Percentiles rank a stretch among this genome's conserved stretches.
phyloP scores from a whole-genome alignment of 768 basidiomycete species.

The Cystofilobasidium bisporidii region DNA sequence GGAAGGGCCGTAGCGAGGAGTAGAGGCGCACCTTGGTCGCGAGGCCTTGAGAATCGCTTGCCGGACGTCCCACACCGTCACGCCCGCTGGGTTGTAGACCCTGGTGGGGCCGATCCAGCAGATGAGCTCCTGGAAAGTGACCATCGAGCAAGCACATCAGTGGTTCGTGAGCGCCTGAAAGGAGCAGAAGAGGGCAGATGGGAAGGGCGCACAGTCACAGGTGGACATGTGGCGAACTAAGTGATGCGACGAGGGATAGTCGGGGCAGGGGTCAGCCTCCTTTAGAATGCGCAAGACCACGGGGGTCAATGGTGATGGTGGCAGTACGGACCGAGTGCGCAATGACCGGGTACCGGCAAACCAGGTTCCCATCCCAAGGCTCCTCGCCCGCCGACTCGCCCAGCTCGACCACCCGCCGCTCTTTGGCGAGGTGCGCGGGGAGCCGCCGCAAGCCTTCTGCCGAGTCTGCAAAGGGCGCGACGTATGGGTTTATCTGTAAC shows the following conservation, averaged over 20 bases:
- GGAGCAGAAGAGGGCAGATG: background rate
- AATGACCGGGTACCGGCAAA: background rate
- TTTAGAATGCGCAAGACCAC: background rate
- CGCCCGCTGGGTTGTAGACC: constrained; percentile 1
- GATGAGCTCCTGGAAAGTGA: constrained; percentile 1
- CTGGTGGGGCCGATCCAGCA: constrained; percentile 9
- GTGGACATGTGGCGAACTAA: constrained; percentile 8
- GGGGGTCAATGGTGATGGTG: background rate
- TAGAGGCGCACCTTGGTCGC: too few relatives aligned
- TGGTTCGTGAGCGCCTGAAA: too few relatives aligned
- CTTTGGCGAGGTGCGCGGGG: background rate
- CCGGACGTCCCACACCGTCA: constrained; percentile 19
- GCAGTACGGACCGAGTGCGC: background rate
- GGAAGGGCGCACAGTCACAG: constrained; percentile 8
- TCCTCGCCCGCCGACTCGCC: background rate
- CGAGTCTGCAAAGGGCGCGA: background rate
- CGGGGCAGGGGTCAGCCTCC: background rate
- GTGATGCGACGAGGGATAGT: too few relatives aligned
- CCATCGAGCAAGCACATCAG: background rate
- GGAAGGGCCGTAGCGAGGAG: background rate
- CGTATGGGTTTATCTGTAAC: background rate
- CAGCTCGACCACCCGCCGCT: background rate
- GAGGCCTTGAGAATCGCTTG: background rate
- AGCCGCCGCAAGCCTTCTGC: background rate
- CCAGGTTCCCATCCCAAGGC: background rate